Base-by-base conservation (phyloP, 2,329 filamentous ascomycete genomes). In the Sordariomycetes sp. region DNA sequence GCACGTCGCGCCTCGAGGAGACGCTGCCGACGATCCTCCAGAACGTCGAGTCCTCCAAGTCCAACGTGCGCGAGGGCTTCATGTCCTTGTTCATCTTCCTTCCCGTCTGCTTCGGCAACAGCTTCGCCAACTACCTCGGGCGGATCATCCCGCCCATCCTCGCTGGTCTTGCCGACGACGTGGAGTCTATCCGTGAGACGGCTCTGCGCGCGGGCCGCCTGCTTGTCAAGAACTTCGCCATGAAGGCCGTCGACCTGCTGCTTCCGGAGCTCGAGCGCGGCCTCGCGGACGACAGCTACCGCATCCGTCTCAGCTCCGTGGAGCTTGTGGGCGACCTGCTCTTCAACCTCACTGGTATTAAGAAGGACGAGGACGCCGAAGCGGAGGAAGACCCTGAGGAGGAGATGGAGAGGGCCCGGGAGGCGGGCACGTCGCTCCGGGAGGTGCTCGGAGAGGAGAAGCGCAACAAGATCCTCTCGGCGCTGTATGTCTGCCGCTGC, bases 81-180 rank as follows among this genome's bases (percentile, higher is more conserved):
- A 99, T 99, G 94, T 97, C 94, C 8, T 81, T 99, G 48, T 99
- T 99, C 74, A 97, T 99, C 64, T 99, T 97, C 81, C 84, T 99
- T 75, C 94, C 94, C 14, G 94, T 96, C 57, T 99, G 94, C 75
- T 99, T 99, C 67, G 94, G 94, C 67, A 99, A 99, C 79, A 96
- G 92, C 71, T 99, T 99, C 68, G 88, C 94, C 65, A 91, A 90
- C 69, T 99, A 99, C 68, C 86, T 99, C 61, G 90, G 87, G 73
- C 91, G 87, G 69, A 96, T 99, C 66, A 96, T 99, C 65, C 95
- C 94, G 20, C 89, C 94, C 22, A 97, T 99, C 66, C 79, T 99
- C 62, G 86, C 90, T 63, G 95, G 95, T 66, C 80, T 99, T 70
- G 95, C 94, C 37, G 94, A 99, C 70, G 94, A 99, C 66, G 79